Conservation (phyloP, 1,139 yeast genomes). For the Kurtzmaniella natalensis region DNA sequence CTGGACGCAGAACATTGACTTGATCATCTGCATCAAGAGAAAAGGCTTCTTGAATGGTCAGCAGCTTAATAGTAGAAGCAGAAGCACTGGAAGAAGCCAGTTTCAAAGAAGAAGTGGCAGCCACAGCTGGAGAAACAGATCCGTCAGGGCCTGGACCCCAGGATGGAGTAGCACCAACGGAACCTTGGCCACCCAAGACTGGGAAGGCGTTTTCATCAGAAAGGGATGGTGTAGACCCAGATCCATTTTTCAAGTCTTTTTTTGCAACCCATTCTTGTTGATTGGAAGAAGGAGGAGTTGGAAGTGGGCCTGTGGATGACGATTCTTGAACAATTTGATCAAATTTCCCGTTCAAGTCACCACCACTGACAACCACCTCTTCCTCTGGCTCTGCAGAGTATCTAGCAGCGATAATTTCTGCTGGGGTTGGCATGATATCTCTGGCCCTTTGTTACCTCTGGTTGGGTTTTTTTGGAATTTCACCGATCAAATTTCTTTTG, state of each 20-base stretch:
- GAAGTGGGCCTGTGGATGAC: too few species aligned
- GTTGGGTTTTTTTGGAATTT: too few species aligned
- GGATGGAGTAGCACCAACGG: slow-evolving; percentile 18
- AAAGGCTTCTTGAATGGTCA: slow-evolving; percentile 68
- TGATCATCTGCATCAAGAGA: slow-evolving; percentile 67
- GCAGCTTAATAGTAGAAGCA: slow-evolving; percentile 23
- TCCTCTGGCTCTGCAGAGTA: slow-evolving; percentile 21
- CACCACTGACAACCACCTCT: slow-evolving; percentile 4
- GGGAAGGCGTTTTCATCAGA: slow-evolving; percentile 66
- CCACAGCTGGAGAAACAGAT: slow-evolving; percentile 23
- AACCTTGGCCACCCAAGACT: slow-evolving; percentile 51
- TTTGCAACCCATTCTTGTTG: slow-evolving; percentile 10
- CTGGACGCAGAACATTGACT: slow-evolving; percentile 57
- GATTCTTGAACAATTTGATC: too few species aligned
- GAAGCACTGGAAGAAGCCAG: slow-evolving; percentile 18
- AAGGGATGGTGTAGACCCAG: slow-evolving; percentile 34
- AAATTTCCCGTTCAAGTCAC: too few species aligned
- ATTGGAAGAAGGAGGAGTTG: slow-evolving; percentile 1
- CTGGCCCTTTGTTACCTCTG: background rate
- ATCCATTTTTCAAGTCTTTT: too few species aligned
- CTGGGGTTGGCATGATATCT: slow-evolving; percentile 61
- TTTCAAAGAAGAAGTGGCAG: slow-evolving; percentile 17
- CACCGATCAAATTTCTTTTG: too few species aligned
- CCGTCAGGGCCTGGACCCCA: slow-evolving; percentile 26
- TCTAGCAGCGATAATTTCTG: slow-evolving; percentile 56